phyloP scores from a whole-genome alignment of 2,329 filamentous ascomycete species.

The Colletotrichum theobromicola region DNA sequence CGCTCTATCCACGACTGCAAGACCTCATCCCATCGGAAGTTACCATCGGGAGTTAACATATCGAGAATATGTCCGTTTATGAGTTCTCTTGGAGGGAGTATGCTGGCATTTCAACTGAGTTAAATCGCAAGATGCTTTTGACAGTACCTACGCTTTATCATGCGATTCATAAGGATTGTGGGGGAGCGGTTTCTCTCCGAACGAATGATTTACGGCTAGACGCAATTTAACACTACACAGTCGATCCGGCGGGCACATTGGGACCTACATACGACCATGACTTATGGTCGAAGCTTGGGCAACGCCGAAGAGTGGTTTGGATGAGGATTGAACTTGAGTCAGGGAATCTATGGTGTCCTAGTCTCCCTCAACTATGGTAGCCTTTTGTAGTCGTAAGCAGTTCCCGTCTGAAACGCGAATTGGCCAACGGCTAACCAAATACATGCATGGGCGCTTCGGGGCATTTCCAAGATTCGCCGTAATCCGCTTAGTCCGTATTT shows the following conservation, averaged over 20 bases:
- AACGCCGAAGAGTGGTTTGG: accelerated
- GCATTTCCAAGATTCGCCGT: accelerated
- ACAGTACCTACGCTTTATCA: neutral
- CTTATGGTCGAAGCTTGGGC: neutral
- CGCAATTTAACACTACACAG: neutral
- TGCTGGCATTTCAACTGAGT: neutral
- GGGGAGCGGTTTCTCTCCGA: neutral
- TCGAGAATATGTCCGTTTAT: neutral
- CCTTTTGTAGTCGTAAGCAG: neutral
- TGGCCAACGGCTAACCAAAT: neutral
- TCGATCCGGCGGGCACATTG: neutral
- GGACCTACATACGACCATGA: neutral
- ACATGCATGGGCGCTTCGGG: neutral
- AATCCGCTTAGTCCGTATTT: neutral
- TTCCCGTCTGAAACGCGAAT: neutral
- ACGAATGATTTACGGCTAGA: neutral
- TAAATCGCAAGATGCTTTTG: neutral
- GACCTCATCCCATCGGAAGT: neutral
- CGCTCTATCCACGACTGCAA: neutral
- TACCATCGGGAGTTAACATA: neutral
- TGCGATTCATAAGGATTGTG: neutral
- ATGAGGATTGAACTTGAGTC: neutral
- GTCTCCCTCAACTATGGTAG: neutral
- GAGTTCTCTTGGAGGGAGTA: neutral
- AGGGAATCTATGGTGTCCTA: neutral